phyloP scores from a whole-genome alignment of 305 asterid species.

The Fraxinus paxiana region DNA sequence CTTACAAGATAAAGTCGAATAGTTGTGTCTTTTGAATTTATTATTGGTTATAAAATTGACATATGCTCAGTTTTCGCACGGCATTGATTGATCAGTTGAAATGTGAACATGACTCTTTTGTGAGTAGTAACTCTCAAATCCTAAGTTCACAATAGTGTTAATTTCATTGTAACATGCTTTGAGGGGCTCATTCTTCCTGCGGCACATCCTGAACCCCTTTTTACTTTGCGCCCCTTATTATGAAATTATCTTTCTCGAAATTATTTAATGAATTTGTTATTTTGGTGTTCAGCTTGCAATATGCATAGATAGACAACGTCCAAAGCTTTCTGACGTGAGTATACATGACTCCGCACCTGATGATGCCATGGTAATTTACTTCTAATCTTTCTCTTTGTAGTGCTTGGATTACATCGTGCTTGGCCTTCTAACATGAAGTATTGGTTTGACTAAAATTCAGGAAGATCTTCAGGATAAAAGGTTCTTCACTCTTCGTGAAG shows the following conservation, averaged over 20 bases:
- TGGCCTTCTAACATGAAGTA: conserved; percentile 18
- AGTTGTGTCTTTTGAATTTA: not conserved
- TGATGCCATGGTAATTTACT: conserved; percentile 36
- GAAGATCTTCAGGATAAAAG: conserved; percentile 36
- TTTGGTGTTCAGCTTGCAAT: conserved; percentile 63
- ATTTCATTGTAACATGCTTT: not conserved
- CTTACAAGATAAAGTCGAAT: not conserved
- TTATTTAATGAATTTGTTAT: not conserved
- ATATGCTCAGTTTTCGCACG: not conserved
- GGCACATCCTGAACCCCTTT: not conserved
- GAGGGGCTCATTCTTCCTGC: not conserved
- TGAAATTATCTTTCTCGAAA: not conserved
- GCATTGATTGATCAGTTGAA: not conserved
- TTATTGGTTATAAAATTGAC: not conserved
- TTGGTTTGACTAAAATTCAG: conserved; percentile 33
- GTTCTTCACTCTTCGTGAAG: conserved; percentile 39
- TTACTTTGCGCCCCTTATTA: not conserved
- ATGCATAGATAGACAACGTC: conserved; percentile 60
- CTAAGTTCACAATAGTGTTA: not conserved
- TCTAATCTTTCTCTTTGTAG: conserved; percentile 24
- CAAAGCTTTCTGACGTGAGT: conserved; percentile 36
- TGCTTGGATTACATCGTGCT: conserved; percentile 11
- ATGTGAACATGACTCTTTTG: not conserved
- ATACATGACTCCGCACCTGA: conserved; percentile 32
- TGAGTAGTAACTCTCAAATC: not conserved